These are phyloP conservation scores for Backusella australiensis DNA, from an alignment of 192 early-diverging fungal genomes.

Conservation along the genomic window DNA sequence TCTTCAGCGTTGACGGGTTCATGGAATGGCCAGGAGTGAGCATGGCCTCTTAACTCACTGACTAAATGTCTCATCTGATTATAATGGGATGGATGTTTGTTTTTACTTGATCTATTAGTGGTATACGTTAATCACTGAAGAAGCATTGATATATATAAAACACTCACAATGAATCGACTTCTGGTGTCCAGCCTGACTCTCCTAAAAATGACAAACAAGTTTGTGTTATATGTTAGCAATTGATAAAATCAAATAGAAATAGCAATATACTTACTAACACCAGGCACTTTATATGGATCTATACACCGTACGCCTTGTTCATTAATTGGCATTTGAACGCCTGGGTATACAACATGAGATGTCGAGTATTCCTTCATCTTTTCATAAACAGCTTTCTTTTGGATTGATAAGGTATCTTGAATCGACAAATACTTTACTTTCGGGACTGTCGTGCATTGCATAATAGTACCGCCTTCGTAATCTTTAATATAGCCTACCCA, in stretches of 20 bases:
- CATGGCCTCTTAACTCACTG: constrained; percentile 73
- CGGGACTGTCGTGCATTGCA: constrained; percentile 93
- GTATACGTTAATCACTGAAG: background rate
- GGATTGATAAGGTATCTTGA: constrained; percentile 67
- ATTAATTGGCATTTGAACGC: constrained; percentile 59
- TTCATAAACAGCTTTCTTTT: constrained; percentile 79
- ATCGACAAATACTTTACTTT: constrained; percentile 83
- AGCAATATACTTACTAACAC: constrained; percentile 34
- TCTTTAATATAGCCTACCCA: constrained; percentile 99
- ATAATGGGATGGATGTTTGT: constrained; percentile 55
- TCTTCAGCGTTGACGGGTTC: constrained; percentile 85
- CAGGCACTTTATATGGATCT: constrained; percentile 86
- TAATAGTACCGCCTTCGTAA: constrained; percentile 97
- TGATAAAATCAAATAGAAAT: background rate
- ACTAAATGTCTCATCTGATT: constrained; percentile 73
- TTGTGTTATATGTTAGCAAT: background rate
- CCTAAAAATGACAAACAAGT: constrained; percentile 27
- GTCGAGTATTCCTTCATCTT: constrained; percentile 76
- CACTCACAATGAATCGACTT: constrained; percentile 65
- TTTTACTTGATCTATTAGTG: constrained; percentile 35
- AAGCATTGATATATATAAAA: background rate
- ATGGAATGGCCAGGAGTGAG: constrained; percentile 90
- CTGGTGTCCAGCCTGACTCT: constrained; percentile 92
- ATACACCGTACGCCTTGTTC: constrained; percentile 58
- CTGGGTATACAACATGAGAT: constrained; percentile 79